phyloP scores from a whole-genome alignment of 2,329 filamentous ascomycete genomes.

The Dothiorella sarmentorum region DNA sequence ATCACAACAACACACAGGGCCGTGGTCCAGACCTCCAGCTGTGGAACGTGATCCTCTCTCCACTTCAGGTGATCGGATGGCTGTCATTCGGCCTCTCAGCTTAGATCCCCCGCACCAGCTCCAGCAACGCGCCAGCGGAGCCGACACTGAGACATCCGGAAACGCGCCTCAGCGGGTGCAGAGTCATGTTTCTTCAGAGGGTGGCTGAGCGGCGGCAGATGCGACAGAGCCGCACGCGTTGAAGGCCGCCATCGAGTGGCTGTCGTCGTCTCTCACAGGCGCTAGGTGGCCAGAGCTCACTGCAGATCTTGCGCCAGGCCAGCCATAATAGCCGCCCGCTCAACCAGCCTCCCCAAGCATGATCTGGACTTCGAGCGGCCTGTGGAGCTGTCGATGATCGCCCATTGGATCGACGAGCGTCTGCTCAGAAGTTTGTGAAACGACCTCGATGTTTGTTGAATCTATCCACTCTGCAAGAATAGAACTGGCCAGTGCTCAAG shows the following conservation, averaged over 20 bases:
- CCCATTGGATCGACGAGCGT: conserved; percentile 12
- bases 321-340: conserved; percentile 7
- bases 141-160: conserved; percentile 9
- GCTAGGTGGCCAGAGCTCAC: conserved; percentile 7
- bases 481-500: conserved; percentile 12
- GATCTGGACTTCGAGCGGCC: neutral
- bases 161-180: conserved; percentile 1
- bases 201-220: conserved; percentile 17
- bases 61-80: neutral
- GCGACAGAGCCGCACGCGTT: conserved; percentile 12
- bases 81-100: neutral
- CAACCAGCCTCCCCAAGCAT: neutral
- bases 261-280: conserved; percentile 8
- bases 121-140: conserved; percentile 13
- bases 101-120: conserved; percentile 4
- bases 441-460: neutral
- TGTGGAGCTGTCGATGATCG: neutral
- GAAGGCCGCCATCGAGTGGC: neutral
- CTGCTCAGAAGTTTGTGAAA: conserved; percentile 12
- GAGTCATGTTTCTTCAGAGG: conserved; percentile 1
- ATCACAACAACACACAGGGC: neutral
- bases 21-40: neutral
- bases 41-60: neutral
- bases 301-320: neutral
- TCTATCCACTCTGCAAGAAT: conserved; percentile 5